phyloP scores from a whole-genome alignment of 2,329 filamentous ascomycete species.

The Mollisiaceae sp. region DNA sequence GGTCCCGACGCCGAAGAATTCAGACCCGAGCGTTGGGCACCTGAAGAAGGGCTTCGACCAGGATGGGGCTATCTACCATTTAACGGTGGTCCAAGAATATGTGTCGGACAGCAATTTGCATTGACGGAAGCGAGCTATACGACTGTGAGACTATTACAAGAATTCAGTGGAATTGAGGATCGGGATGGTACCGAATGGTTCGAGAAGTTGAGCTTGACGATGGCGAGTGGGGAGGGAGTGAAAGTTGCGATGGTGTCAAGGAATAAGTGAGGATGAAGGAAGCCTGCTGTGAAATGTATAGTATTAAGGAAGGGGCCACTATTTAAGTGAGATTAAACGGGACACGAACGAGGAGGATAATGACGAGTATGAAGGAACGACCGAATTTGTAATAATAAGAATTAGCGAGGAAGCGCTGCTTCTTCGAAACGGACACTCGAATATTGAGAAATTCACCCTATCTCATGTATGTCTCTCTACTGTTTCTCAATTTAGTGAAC shows the following conservation, averaged over 20 bases:
- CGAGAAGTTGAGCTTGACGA: slow-evolving; percentile 33
- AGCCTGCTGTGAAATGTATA: neutral
- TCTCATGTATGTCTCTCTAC: too few species aligned
- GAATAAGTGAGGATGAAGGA: neutral
- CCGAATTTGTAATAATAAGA: neutral
- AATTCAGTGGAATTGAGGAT: slow-evolving; percentile 41
- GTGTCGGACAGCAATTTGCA: slow-evolving; percentile 45
- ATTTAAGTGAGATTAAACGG: neutral
- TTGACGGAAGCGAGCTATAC: slow-evolving; percentile 45
- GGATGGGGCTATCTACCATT: slow-evolving; percentile 48
- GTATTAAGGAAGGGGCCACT: too few species aligned
- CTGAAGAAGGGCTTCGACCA: slow-evolving; percentile 45
- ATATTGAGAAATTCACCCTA: neutral
- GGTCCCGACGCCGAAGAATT: slow-evolving; percentile 31
- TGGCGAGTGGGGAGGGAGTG: slow-evolving; percentile 31
- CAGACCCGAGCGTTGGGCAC: slow-evolving; percentile 31
- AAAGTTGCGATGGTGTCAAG: slow-evolving; percentile 25
- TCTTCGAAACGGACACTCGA: neutral
- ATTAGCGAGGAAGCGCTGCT: neutral
- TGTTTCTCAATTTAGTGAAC: too few species aligned
- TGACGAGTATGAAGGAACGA: neutral
- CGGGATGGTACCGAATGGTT: slow-evolving; percentile 33
- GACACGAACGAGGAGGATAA: neutral
- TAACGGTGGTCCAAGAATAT: slow-evolving; percentile 46
- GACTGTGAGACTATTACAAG: slow-evolving; percentile 43